Percentiles rank a stretch among this genome's conserved stretches.
Conservation (phyloP, 257 asterid species). For the Fraxinus americana region DNA sequence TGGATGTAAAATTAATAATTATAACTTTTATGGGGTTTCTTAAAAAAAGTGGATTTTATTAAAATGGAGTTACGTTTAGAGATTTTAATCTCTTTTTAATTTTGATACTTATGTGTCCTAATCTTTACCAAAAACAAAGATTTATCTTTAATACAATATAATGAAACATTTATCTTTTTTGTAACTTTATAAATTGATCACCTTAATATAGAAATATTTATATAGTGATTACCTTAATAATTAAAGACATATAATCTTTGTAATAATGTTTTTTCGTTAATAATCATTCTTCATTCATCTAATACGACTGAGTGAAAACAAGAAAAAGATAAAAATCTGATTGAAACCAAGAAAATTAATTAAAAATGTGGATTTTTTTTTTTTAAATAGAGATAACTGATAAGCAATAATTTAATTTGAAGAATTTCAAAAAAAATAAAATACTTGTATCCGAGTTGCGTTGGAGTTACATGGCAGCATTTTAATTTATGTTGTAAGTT, state of each 20-base stretch:
- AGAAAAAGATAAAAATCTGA: not conserved
- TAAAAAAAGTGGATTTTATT: not conserved
- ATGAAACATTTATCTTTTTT: not conserved
- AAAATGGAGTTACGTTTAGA: not conserved
- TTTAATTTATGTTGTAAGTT: no score
- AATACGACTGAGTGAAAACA: no score
- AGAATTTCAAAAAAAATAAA: not conserved
- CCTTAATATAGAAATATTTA: no score
- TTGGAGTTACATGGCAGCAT: no score
- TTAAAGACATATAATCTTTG: no score
- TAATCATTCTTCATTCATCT: no score
- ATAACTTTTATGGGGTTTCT: not conserved
- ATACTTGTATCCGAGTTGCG: no score
- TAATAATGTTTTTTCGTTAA: no score
- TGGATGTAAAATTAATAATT: constrained; percentile 10
- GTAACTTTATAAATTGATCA: no score
- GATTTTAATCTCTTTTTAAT: no score
- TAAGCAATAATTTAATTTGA: not conserved
- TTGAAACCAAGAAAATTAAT: not conserved
- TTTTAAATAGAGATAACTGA: not conserved
- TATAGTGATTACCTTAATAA: no score
- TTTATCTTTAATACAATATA: not conserved
- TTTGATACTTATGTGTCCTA: not conserved
- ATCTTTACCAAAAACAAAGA: not conserved
- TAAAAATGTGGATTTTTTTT: not conserved